phyloP scores from a whole-genome alignment of 1,139 yeast genomes.

The Taphrina confusa region DNA sequence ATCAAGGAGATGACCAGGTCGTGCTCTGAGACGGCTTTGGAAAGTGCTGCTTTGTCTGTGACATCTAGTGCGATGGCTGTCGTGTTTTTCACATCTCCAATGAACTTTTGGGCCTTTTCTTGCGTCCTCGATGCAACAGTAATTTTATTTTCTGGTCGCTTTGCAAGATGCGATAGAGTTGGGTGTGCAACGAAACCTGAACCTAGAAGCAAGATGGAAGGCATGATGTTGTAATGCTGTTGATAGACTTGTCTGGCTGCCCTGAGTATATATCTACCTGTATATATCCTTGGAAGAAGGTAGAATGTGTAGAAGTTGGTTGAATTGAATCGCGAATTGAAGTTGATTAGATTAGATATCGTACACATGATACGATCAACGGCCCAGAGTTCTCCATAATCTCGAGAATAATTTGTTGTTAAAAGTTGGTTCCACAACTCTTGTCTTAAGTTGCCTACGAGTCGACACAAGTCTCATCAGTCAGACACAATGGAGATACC shows the following conservation, averaged over 20 bases:
- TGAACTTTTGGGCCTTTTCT: slow-evolving; percentile 79
- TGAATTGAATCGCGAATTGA: slow-evolving; percentile 1
- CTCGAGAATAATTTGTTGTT: background rate
- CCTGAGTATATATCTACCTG: no score
- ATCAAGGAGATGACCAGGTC: slow-evolving; percentile 92
- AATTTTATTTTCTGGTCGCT: slow-evolving; percentile 76
- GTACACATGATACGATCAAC: background rate
- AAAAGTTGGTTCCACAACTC: no score
- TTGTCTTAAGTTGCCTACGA: no score
- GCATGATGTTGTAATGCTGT: slow-evolving; percentile 21
- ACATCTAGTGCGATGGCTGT: slow-evolving; percentile 87
- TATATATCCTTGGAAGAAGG: no score
- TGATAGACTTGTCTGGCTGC: background rate
- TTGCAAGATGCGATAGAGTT: slow-evolving; percentile 86
- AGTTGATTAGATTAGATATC: slow-evolving; percentile 10
- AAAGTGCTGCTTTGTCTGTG: slow-evolving; percentile 71
- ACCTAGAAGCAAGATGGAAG: slow-evolving; percentile 35
- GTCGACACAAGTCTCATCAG: background rate
- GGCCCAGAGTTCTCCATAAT: slow-evolving; percentile 3
- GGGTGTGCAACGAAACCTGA: slow-evolving; percentile 99
- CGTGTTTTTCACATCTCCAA: slow-evolving; percentile 65
- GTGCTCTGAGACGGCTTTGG: slow-evolving; percentile 69
- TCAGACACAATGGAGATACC: slow-evolving; percentile 10
- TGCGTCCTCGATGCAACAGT: slow-evolving; percentile 96
- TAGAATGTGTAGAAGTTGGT: no score